Evolutionary conservation across 768 basidiomycete species (phyloP), one percentile per base, ranked within the genome.

Genomic region (Ramaria rubella): DNA sequence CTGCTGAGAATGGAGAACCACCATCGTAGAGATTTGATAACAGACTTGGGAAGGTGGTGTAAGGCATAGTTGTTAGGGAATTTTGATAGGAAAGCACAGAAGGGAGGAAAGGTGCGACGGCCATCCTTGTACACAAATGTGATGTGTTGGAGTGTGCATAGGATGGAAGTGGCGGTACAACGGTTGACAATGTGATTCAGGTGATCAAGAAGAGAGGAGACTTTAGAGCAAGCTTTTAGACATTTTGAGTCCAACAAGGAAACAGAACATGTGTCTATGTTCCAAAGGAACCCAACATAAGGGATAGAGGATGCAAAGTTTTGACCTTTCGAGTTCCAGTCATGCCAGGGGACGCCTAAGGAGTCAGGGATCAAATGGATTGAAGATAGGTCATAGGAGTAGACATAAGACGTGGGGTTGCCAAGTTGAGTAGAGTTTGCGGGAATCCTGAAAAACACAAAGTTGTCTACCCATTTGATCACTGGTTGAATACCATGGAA

Each of bases 381-480:
- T 11, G 5, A 2, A n/a, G 1, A 9, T 1, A 31, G 30, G 21
- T 23, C n/a, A 15, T 31, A n/a, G 17, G 2, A 17, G 15, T 31
- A 33, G 4, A 36, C 17, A 14, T 4, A 31, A 15, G 14, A 5
- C n/a, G n/a, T n/a, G n/a, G n/a, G n/a, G n/a, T n/a, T n/a, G n/a
- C n/a, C 3, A 21, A 6, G 1, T 12, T 11, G 5, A 23, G 29
- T 5, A 31, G 49, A 15, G 12, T 12, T 2, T 9, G 27, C 5
- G 3, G 30, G 9, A 14, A 5, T 14, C 1, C 62, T 58, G n/a
- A 72, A 65, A 49, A 72, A 70, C 0, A 69, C 29, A 40, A 71
- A 74, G 46, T 74, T 67, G 33, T 75, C 70, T 0, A 71, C 72
- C 73, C 73, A 75, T 26, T 72, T 73, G 5, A 66, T 51, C 2